phyloP scores from a whole-genome alignment of 108 stramenopile species.

The Skeletonema grethae region DNA sequence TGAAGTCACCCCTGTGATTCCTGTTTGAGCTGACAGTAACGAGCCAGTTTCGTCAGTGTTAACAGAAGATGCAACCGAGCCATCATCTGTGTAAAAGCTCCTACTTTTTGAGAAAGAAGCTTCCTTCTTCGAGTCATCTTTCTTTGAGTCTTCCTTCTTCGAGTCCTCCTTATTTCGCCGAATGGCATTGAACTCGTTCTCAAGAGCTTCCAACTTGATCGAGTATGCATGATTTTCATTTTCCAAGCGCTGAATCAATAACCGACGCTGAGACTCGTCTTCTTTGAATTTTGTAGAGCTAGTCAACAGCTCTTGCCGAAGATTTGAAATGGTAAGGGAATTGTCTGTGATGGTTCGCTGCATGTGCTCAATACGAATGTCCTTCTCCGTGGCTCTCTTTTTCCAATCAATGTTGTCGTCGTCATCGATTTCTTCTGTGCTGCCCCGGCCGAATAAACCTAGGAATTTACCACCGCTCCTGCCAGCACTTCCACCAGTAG shows the following conservation, averaged over 20 bases:
- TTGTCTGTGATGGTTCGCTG: slow-evolving; percentile 37
- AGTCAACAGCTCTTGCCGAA: slow-evolving; percentile 34
- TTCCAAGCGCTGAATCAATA: slow-evolving; percentile 42
- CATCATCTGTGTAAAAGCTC: slow-evolving; percentile 1
- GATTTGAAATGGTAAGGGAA: slow-evolving; percentile 36
- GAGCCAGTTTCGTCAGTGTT: not conserved
- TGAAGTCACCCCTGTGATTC: slow-evolving; percentile 18
- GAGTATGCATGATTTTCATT: slow-evolving; percentile 45
- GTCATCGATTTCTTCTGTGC: slow-evolving; percentile 3
- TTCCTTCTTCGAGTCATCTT: not conserved
- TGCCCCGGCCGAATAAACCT: slow-evolving; percentile 23
- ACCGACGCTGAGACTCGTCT: slow-evolving; percentile 38
- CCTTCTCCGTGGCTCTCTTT: slow-evolving; percentile 32
- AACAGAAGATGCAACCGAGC: slow-evolving; percentile 14
- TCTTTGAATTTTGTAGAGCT: slow-evolving; percentile 41
- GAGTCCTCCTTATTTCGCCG: not conserved
- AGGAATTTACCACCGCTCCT: slow-evolving; percentile 19
- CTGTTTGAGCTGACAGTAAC: not conserved
- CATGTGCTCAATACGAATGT: slow-evolving; percentile 29
- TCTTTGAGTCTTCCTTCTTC: not conserved
- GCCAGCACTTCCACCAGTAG: slow-evolving; percentile 5
- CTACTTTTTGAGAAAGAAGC: not conserved
- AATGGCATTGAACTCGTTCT: slow-evolving; percentile 3
- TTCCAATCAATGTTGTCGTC: slow-evolving; percentile 29
- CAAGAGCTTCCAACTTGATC: slow-evolving; percentile 29